A percentile compares a stretch with the other conserved stretches of the same genome.
These are phyloP conservation scores for Physcomitrellopsis africana DNA, from an alignment of 225 moss, liverwort and hornwort species.

Conservation along the genomic window DNA sequence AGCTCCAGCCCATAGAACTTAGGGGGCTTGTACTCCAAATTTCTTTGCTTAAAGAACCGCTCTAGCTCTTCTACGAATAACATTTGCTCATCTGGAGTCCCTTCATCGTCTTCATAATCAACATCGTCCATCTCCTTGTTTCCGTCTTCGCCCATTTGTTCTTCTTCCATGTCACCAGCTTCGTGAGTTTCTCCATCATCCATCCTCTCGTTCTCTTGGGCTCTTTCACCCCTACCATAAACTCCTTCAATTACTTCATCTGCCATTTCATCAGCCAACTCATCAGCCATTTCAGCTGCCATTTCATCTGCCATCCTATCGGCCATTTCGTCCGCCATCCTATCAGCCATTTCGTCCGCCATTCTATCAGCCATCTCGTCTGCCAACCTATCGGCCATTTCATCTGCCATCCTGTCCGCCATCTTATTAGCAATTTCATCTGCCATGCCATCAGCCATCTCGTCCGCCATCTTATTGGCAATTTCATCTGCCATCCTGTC, in stretches of 20 bases:
- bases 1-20: conserved; percentile 95
- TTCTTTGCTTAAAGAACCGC: conserved; percentile 80
- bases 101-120: conserved; percentile 67
- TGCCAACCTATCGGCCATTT: conserved; percentile 40
- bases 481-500: conserved; percentile 59
- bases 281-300: conserved; percentile 58
- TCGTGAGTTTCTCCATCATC: conserved; percentile 62
- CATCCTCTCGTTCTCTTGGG: conserved; percentile 49
- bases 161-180: conserved; percentile 62
- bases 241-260: conserved; percentile 68
- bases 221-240: conserved; percentile 38
- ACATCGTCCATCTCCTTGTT: conserved; percentile 61
- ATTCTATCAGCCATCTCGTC: conserved; percentile 54
- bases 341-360: conserved; percentile 50
- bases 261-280: conserved; percentile 75
- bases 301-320: conserved; percentile 62
- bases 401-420: conserved; percentile 36
- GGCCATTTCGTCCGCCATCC: conserved; percentile 50
- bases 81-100: conserved; percentile 70
- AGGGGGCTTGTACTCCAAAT: conserved; percentile 89
- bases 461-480: conserved; percentile 50
- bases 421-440: conserved; percentile 37
- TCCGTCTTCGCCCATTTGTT: conserved; percentile 67
- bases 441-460: conserved; percentile 49
- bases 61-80: conserved; percentile 75